Evolutionary conservation across 257 asterid species (phyloP).

Genomic region (Eustoma russellianum): DNA sequence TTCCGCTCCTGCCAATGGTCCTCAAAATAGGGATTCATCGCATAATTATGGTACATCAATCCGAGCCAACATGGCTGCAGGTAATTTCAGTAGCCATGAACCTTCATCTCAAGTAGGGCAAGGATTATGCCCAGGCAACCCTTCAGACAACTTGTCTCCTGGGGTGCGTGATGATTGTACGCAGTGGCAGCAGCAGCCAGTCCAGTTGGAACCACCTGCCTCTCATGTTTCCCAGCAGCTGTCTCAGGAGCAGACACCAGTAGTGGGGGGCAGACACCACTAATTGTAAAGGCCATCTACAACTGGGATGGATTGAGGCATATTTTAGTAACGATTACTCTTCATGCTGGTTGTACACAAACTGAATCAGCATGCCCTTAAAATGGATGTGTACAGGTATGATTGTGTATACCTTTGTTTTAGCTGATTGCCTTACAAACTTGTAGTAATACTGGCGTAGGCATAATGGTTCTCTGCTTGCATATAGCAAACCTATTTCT

Average conservation of each 20-base stretch:
- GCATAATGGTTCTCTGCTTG: no score
- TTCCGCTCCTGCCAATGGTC: slow-evolving; percentile 23
- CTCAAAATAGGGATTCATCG: slow-evolving; percentile 39
- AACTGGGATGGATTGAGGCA: slow-evolving; percentile 51
- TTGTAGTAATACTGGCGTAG: no score
- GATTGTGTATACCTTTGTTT: slow-evolving; percentile 7
- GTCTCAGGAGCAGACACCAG: slow-evolving; percentile 22
- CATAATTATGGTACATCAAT: slow-evolving; percentile 34
- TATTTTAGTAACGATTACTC: slow-evolving; percentile 11
- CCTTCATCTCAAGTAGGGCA: slow-evolving; percentile 34
- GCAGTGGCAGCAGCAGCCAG: slow-evolving; percentile 41
- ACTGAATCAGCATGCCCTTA: slow-evolving; percentile 27
- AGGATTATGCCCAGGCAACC: slow-evolving; percentile 40
- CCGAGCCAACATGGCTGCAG: slow-evolving; percentile 31
- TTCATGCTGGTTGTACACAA: slow-evolving; percentile 26
- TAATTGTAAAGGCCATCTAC: slow-evolving; percentile 55
- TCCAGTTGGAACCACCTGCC: slow-evolving; percentile 35
- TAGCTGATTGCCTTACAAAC: background rate
- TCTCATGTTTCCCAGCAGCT: slow-evolving; percentile 38
- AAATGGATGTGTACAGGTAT: slow-evolving; percentile 60
- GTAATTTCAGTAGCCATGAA: slow-evolving; percentile 26
- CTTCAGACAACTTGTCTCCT: slow-evolving; percentile 34
- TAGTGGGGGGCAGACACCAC: slow-evolving; percentile 42
- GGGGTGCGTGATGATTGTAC: slow-evolving; percentile 36
- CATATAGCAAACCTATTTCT: no score